These are phyloP conservation scores for Borovskyia barvae DNA, from an alignment of 208 protist species.

Conservation along the genomic window DNA sequence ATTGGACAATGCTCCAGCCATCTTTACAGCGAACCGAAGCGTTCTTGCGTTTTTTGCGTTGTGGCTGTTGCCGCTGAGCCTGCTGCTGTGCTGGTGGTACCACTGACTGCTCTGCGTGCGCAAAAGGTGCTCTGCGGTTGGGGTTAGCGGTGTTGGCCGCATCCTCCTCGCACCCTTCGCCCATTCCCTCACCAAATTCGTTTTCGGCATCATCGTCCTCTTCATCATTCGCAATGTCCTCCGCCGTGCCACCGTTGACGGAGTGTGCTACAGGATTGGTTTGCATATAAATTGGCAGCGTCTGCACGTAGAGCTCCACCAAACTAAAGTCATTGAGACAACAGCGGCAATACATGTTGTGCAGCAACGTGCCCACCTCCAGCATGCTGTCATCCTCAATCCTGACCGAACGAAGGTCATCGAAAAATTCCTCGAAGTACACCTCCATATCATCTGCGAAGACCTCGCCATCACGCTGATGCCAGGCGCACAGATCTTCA, in stretches of 20 bases:
- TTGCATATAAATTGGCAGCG: constrained; percentile 45
- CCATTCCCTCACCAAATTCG: constrained; percentile 4
- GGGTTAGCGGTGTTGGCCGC: too few species aligned
- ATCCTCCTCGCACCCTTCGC: constrained; percentile 8
- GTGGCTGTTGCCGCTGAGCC: constrained; percentile 13
- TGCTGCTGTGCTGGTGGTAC: constrained; percentile 18
- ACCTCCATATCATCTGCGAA: constrained; percentile 83
- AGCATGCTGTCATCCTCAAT: constrained; percentile 89
- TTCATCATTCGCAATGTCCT: constrained; percentile 24
- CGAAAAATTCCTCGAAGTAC: constrained; percentile 89
- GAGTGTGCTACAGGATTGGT: constrained; percentile 68
- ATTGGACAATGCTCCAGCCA: constrained; percentile 71
- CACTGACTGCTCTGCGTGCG: background rate
- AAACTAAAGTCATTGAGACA: constrained; percentile 61
- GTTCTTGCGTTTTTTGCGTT: constrained; percentile 63
- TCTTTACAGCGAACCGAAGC: constrained; percentile 53
- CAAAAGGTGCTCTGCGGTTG: too few species aligned
- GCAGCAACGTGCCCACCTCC: constrained; percentile 74
- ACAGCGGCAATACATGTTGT: constrained; percentile 88
- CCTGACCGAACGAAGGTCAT: constrained; percentile 49
- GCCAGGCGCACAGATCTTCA: constrained; percentile 66
- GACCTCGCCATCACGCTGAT: constrained; percentile 68
- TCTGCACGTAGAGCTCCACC: constrained; percentile 61
- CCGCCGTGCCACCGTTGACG: constrained; percentile 42
- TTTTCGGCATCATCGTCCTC: constrained; percentile 16